These are phyloP conservation scores for Nemania diffusa DNA, from an alignment of 2,329 filamentous ascomycete species.

Conservation along the genomic window DNA sequence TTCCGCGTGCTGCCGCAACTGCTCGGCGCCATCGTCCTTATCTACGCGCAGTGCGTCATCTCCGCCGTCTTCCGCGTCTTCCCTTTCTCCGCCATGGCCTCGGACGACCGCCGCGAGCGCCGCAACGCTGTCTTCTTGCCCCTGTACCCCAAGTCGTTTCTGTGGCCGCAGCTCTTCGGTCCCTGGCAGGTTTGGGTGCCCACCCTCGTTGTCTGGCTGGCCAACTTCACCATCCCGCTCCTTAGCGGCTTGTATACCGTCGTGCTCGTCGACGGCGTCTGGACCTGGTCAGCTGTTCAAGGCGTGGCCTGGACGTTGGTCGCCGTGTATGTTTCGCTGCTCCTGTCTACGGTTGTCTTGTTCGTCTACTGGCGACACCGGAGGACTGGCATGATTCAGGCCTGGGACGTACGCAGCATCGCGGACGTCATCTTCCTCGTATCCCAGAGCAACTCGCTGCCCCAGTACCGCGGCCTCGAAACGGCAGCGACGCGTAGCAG, in stretches of 20 bases:
- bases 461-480: slow-evolving; percentile 77
- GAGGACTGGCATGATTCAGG: slow-evolving; percentile 73
- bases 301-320: slow-evolving; percentile 82
- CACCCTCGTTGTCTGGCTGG: slow-evolving; percentile 78
- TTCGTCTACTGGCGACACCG: slow-evolving; percentile 72
- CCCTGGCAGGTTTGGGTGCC: slow-evolving; percentile 74
- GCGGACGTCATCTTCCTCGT: slow-evolving; percentile 84
- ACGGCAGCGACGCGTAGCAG: slow-evolving; percentile 63
- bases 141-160: slow-evolving; percentile 76
- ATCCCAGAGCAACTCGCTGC: slow-evolving; percentile 80
- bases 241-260: slow-evolving; percentile 80
- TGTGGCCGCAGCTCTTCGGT: slow-evolving; percentile 68
- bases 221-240: slow-evolving; percentile 82
- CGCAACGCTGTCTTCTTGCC: slow-evolving; percentile 74
- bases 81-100: slow-evolving; percentile 82
- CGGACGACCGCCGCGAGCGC: slow-evolving; percentile 67
- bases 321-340: slow-evolving; percentile 75
- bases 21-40: slow-evolving; percentile 73
- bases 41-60: slow-evolving; percentile 82
- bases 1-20: slow-evolving; percentile 88
- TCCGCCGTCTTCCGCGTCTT: slow-evolving; percentile 78
- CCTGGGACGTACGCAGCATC: slow-evolving; percentile 83
- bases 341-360: slow-evolving; percentile 67
- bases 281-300: slow-evolving; percentile 84
- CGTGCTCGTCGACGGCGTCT: slow-evolving; percentile 65